Conservation (phyloP, 257 asterid genomes). For the Penstemon newberryi region DNA sequence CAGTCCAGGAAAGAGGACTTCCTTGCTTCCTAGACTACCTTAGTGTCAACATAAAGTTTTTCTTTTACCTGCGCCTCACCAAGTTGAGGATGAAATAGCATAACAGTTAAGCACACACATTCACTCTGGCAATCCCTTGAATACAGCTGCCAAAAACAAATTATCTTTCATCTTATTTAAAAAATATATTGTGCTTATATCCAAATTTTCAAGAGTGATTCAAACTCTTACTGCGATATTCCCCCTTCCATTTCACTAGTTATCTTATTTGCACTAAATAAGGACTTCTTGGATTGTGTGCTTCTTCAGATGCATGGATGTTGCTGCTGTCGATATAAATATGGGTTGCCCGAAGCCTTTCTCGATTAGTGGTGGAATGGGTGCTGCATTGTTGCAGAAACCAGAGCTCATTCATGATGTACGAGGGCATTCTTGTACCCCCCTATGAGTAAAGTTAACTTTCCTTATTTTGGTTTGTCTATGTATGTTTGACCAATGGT, state of each 20-base stretch:
- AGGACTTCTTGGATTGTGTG: conserved; percentile 19
- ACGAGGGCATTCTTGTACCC: conserved; percentile 31
- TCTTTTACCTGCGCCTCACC: too few relatives aligned
- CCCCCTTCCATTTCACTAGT: neutral
- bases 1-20: too few relatives aligned
- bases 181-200: too few relatives aligned
- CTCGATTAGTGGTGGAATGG: conserved; percentile 97
- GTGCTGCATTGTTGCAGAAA: conserved; percentile 84
- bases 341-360: conserved; percentile 98
- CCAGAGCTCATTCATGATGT: conserved; percentile 97
- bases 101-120: too few relatives aligned
- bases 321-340: conserved; percentile 88
- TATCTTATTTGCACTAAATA: conserved; percentile 5
- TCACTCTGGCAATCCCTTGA: too few relatives aligned
- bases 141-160: too few relatives aligned
- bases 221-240: too few relatives aligned
- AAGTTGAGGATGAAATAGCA: too few relatives aligned
- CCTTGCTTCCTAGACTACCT: too few relatives aligned
- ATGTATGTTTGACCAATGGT: neutral
- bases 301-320: conserved; percentile 73
- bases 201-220: too few relatives aligned
- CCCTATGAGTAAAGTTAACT: conserved; percentile 6
- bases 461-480: conserved; percentile 7
- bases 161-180: too few relatives aligned
- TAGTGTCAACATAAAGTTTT: too few relatives aligned